Evolutionary conservation across 2,329 filamentous ascomycete species (phyloP).

Genomic region (Plenodomus lindquistii): DNA sequence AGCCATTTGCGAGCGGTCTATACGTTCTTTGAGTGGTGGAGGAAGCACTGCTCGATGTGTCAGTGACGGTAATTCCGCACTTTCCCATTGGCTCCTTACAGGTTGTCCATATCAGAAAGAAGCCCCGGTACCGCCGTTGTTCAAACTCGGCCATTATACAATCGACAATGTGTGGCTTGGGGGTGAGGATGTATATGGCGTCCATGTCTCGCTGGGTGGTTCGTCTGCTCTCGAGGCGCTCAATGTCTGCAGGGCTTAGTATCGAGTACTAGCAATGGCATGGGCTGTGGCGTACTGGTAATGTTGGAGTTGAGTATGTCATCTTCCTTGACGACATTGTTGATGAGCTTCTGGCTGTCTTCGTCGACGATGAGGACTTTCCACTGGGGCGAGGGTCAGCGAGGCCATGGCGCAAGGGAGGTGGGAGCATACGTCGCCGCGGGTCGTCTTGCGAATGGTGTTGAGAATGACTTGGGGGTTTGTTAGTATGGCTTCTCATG

Average conservation of each 20-base stretch:
- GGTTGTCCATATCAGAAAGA: constrained; percentile 84
- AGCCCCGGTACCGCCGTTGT: constrained; percentile 75
- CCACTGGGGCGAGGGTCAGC: constrained; percentile 66
- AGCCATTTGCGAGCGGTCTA: constrained; percentile 71
- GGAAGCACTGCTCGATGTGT: constrained; percentile 60
- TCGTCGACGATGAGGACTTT: constrained; percentile 94
- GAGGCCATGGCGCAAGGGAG: constrained; percentile 12
- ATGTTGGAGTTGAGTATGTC: constrained; percentile 96
- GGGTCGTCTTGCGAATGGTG: constrained; percentile 76
- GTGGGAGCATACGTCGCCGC: constrained; percentile 69
- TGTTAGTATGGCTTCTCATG: constrained; percentile 15
- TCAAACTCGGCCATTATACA: constrained; percentile 93
- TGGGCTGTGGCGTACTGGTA: constrained; percentile 68
- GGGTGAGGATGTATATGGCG: constrained; percentile 88
- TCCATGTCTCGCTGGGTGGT: constrained; percentile 87
- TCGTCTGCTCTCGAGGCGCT: constrained; percentile 86
- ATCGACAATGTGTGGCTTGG: constrained; percentile 85
- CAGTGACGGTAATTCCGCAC: background rate
- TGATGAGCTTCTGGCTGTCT: constrained; percentile 78
- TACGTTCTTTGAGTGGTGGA: constrained; percentile 69
- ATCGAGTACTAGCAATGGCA: background rate
- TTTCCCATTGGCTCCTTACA: constrained; percentile 43
- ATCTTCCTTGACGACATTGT: constrained; percentile 92
- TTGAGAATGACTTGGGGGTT: constrained; percentile 66
- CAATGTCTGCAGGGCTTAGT: constrained; percentile 72